A percentile compares a stretch with the other conserved stretches of the same genome.
phyloP scores from a whole-genome alignment of 2,329 filamentous ascomycete species.

The Ceratocystis smalleyi region DNA sequence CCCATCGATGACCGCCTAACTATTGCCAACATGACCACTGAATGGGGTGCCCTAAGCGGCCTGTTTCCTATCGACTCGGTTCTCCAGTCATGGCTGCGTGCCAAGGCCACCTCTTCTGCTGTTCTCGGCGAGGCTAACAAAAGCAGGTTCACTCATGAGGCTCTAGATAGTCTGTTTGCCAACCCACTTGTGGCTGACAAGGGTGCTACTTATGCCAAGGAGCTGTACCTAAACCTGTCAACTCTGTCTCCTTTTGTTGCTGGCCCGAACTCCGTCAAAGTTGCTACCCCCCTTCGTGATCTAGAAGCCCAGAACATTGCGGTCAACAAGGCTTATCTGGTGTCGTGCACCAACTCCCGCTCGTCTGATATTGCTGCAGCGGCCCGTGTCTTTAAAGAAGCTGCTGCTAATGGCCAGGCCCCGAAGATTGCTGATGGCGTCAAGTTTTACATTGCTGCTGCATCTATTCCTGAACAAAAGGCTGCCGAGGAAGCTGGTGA shows the following conservation, averaged over 20 bases:
- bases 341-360: slow-evolving; percentile 79
- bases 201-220: slow-evolving; percentile 68
- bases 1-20: slow-evolving; percentile 58
- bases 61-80: slow-evolving; percentile 62
- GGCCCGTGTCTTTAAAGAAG: slow-evolving; percentile 71
- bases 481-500: slow-evolving; percentile 65
- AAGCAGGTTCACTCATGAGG: slow-evolving; percentile 53
- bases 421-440: slow-evolving; percentile 62
- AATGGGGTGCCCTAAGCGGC: slow-evolving; percentile 54
- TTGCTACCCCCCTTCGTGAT: slow-evolving; percentile 61
- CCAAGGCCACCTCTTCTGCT: slow-evolving; percentile 57
- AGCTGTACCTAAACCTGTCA: slow-evolving; percentile 65
- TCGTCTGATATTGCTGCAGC: slow-evolving; percentile 69
- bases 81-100: slow-evolving; percentile 57
- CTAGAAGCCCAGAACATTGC: slow-evolving; percentile 60
- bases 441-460: slow-evolving; percentile 78
- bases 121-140: slow-evolving; percentile 36
- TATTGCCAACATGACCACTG: slow-evolving; percentile 67
- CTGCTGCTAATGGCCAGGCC: slow-evolving; percentile 45
- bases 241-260: slow-evolving; percentile 72
- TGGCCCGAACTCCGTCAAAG: slow-evolving; percentile 82
- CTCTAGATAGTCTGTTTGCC: slow-evolving; percentile 55
- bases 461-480: slow-evolving; percentile 61
- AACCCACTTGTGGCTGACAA: slow-evolving; percentile 56
- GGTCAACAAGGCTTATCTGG: slow-evolving; percentile 64